Evolutionary conservation across 2,329 filamentous ascomycete species (phyloP).

Genomic region (Ophiostoma sp.): DNA sequence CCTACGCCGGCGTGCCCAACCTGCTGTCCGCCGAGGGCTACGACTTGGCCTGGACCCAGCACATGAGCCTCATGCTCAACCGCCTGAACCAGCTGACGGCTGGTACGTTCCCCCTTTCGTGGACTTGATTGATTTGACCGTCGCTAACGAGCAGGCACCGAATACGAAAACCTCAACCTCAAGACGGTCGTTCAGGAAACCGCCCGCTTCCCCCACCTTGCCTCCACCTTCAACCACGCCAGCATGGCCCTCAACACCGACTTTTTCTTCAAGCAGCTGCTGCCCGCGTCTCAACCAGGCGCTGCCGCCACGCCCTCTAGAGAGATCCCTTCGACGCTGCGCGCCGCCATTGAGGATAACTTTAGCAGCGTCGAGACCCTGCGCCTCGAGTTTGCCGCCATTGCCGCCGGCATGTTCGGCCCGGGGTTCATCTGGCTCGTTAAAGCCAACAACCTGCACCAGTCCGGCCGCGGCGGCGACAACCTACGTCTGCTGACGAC

Average conservation of each 20-base stretch:
- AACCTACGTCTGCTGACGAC: constrained; percentile 73
- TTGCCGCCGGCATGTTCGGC: constrained; percentile 89
- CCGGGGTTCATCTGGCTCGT: constrained; percentile 97
- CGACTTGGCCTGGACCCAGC: constrained; percentile 76
- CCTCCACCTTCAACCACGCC: constrained; percentile 89
- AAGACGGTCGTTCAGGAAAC: constrained; percentile 71
- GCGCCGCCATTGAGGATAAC: constrained; percentile 60
- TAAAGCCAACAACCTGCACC: constrained; percentile 40
- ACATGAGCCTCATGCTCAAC: constrained; percentile 72
- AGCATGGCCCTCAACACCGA: constrained; percentile 93
- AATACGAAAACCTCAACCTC: constrained; percentile 56
- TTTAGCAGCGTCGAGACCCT: constrained; percentile 86
- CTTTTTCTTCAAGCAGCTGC: constrained; percentile 71
- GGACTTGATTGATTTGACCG: neutral
- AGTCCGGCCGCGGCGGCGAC: constrained; percentile 30
- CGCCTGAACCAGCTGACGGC: constrained; percentile 73
- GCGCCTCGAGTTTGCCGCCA: constrained; percentile 74
- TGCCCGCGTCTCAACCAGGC: constrained; percentile 21
- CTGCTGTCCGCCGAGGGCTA: constrained; percentile 71
- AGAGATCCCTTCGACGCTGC: constrained; percentile 57
- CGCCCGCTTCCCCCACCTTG: constrained; percentile 74
- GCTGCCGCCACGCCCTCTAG: neutral
- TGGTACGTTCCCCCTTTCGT: constrained; percentile 57
- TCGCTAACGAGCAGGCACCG: constrained; percentile 52
- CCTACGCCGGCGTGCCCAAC: constrained; percentile 44